Evolutionary conservation across 2,329 filamentous ascomycete species (phyloP), one percentile per base, ranked within the genome.

Genomic region (Phoma sp.): DNA sequence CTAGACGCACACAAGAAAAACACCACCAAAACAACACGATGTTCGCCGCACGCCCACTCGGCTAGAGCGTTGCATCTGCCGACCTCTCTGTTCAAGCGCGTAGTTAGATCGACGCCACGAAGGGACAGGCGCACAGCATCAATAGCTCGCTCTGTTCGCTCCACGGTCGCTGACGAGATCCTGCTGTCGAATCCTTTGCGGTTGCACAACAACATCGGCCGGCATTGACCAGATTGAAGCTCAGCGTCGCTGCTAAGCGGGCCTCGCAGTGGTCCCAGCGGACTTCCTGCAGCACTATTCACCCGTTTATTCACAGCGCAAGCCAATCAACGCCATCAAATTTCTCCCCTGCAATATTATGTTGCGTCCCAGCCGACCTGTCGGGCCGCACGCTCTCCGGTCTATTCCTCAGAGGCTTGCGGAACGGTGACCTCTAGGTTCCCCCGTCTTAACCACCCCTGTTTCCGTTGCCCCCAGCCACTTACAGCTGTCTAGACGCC

Each of bases 361-460:
- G 65, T 71, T 68, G 65, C 59, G 53, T 59, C 59, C 65, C 61
- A 57, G 62, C 67, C 69, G 57, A 60, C 60, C 54, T 64, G 63
- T 63, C 66, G 68, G 68, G 64, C 64, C 62, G 62, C 56, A 43
- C 49, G 56, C 39, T 50, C 47, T 53, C 48, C 48, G 58, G 42
- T 45, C 57, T 62, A 61, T 58, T 63, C 59, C 57, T 65, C 50
- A 68, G 53, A 68, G 68, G 68, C 57, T 63, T 59, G 53, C 46
- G 42, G 42, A 49, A 57, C 54, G 51, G 58, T 59, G 47, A 61
- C 58, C 56, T 48, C 58, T 34, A 59, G 56, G 56, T 50, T 55
- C 56, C 65, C 66, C 58, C 60, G 66, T 59, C 58, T 48, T 51
- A 20, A 46, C 12, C 18, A 38, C 50, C 60, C 65, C 59, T 61